Base-by-base conservation (phyloP, 2,329 filamentous ascomycete genomes). In the Cryphonectria radicalis region DNA sequence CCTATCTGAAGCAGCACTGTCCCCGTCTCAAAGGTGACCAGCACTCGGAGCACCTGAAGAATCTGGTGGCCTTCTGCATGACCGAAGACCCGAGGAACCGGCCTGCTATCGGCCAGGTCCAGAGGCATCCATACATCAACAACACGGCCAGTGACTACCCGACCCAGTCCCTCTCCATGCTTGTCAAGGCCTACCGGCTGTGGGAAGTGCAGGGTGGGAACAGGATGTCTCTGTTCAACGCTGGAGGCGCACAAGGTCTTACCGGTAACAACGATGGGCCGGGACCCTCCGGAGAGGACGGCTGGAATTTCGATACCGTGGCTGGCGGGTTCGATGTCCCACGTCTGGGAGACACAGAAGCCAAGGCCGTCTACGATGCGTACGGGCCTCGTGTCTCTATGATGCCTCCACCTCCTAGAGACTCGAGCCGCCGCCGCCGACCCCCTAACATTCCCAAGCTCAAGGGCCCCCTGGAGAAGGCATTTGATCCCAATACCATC, bases 121-220 rank as follows among this genome's bases (percentile, higher is more conserved):
- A 94, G 73, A 85, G 88, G 63, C 92, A 95, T 77, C 86, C 86
- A 0, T 94, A 92, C 78, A 87, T 95, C 70, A 83, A 82, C 71
- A 88, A 90, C 71, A 92, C 91, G 0, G 84, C 85, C 13, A 83
- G 87, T 17, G 82, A 82, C 65, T 91, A 92, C 76, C 92, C 93
- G 0, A 89, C 90, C 0, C 86, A 86, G 0, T 86, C 84, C 3
- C 85, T 95, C 2, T 82, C 88, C 2, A 84, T 89, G 72, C 84
- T 95, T 1, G 91, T 95, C 14, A 88, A 89, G 73, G 90, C 89
- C 25, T 95, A 92, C 81, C 91, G 90, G 77, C 77, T 90, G 28
- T 95, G 93, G 93, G 92, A 95, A 79, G 86, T 90, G 17, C 87
- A 89, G 75, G 93, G 93, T 35, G 92, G 92, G 42, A 89, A 88